Base-by-base conservation (phyloP, 2,329 filamentous ascomycete genomes). In the Penicillium sp. region DNA sequence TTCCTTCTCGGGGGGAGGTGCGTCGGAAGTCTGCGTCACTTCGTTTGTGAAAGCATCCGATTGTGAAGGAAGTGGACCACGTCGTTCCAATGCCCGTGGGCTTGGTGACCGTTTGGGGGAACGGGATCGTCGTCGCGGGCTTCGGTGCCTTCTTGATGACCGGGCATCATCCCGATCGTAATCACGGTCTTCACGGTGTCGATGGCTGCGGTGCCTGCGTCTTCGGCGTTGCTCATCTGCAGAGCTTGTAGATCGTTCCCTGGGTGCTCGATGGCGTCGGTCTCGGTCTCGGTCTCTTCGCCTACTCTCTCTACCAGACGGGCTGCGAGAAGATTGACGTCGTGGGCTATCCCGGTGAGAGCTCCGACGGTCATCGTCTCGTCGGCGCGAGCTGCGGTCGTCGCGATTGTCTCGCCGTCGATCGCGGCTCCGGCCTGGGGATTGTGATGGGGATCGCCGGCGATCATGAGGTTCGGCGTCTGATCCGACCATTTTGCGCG, bases 1-100 rank as follows among this genome's bases (percentile, higher is more conserved):
- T 69, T 97, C 87, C 66, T 94, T 71, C 20, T 68, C 66, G 1
- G 67, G 65, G 1, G 64, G 62, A 22, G 67, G 68, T n/a, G 60
- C 65, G 4, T 63, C 60, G 3, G 54, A 58, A 27, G 68, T 55
- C 27, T 55, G 57, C 27, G 55, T 56, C 49, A 65, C 58, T 28
- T 67, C 64, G 20, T 64, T 68, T n/a, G 57, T 46, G 57, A 78
- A 79, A 20, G 75, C 74, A 31, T 76, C 74, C 46, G 68, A 58
- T 53, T 79, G 76, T 3, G 76, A 76, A 28, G 75, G 75, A 13
- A 79, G 71, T 3, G 76, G 74, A 11, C 63, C 68, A 3, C 71
- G 68, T 35, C 74, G 73, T 48, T 68, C 63, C 5, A 66, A 40
- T 7, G 63, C 57, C 31, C 47, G 61, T 28, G 67, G 57, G 31